phyloP scores from a whole-genome alignment of 2,329 filamentous ascomycete species.

The Fusarium sp. region DNA sequence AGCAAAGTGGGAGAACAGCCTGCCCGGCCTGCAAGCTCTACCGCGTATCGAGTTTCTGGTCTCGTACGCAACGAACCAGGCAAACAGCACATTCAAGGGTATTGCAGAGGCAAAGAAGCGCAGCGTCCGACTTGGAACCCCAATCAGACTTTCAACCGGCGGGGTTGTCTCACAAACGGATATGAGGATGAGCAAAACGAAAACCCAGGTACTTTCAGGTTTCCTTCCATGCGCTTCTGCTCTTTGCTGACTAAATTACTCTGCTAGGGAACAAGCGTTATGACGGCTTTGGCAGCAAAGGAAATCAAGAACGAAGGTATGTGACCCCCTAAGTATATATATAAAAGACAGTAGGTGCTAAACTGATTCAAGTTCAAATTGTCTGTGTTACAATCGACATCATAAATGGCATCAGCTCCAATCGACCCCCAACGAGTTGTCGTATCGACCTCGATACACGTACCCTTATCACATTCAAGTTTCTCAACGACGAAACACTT shows the following conservation, averaged over 20 bases:
- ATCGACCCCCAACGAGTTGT: conserved; percentile 54
- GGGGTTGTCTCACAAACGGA: conserved; percentile 65
- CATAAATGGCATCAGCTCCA: conserved; percentile 69
- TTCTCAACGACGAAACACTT: conserved; percentile 71
- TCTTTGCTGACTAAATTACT: conserved; percentile 23
- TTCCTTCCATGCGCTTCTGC: not conserved
- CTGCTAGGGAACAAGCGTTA: conserved; percentile 53
- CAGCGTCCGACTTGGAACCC: conserved; percentile 74
- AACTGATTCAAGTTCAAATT: conserved; percentile 62
- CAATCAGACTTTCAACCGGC: conserved; percentile 59
- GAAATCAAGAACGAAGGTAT: conserved; percentile 54
- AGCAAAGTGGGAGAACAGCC: conserved; percentile 58
- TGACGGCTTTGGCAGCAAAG: conserved; percentile 58
- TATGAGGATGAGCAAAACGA: conserved; percentile 63
- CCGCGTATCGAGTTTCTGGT: conserved; percentile 74
- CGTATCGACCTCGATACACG: conserved; percentile 57
- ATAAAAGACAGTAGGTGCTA: not conserved
- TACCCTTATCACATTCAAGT: conserved; percentile 72
- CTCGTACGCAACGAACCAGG: conserved; percentile 67
- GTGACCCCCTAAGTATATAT: not conserved
- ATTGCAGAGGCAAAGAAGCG: conserved; percentile 77
- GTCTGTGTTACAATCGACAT: conserved; percentile 66
- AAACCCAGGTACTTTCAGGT: conserved; percentile 49
- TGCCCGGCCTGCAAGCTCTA: conserved; percentile 63
- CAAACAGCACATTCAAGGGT: conserved; percentile 71